A percentile compares a stretch with the other conserved stretches of the same genome.
phyloP scores from a whole-genome alignment of 768 basidiomycete species.

The Hemileccinum rubropunctum region DNA sequence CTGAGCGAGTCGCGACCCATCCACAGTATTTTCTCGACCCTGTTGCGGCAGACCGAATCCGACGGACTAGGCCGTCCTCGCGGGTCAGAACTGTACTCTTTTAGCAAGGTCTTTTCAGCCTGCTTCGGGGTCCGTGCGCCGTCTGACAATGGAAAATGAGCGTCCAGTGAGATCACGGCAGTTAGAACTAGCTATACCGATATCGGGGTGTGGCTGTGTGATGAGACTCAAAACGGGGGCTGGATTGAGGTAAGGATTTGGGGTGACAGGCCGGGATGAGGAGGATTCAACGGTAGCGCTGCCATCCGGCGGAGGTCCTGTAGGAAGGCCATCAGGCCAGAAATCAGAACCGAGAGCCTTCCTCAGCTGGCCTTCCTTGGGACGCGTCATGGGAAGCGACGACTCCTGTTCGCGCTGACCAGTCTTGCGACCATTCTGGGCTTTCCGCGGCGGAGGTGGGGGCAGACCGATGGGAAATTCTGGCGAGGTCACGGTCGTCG shows the following conservation, averaged over 20 bases:
- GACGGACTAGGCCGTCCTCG: conserved; percentile 1
- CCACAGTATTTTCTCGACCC: conserved; percentile 34
- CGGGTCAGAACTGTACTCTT: conserved; percentile 5
- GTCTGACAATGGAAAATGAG: conserved; percentile 10
- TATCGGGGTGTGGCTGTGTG: conserved; percentile 2
- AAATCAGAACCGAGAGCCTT: conserved; percentile 16
- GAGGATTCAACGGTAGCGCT: no score
- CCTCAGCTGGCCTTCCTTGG: conserved; percentile 16
- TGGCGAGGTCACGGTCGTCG: conserved; percentile 7
- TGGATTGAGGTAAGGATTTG: conserved; percentile 39
- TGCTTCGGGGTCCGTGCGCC: conserved; percentile 11
- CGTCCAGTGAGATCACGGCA: background rate
- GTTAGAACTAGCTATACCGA: conserved; percentile 12
- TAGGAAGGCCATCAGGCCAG: conserved; percentile 24
- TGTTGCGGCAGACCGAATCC: conserved; percentile 22
- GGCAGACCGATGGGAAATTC: conserved; percentile 30
- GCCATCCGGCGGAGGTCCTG: background rate
- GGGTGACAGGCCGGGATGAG: conserved; percentile 21
- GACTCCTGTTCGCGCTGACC: conserved; percentile 17
- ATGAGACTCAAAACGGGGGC: conserved; percentile 24
- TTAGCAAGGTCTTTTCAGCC: background rate
- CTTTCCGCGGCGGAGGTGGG: conserved; percentile 33
- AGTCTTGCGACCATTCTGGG: conserved; percentile 12
- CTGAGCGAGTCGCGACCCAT: conserved; percentile 30
- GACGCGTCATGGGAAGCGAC: conserved; percentile 16